Evolutionary conservation across 108 stramenopile genomes (phyloP).

Genomic region (Nitzschia sp.): DNA sequence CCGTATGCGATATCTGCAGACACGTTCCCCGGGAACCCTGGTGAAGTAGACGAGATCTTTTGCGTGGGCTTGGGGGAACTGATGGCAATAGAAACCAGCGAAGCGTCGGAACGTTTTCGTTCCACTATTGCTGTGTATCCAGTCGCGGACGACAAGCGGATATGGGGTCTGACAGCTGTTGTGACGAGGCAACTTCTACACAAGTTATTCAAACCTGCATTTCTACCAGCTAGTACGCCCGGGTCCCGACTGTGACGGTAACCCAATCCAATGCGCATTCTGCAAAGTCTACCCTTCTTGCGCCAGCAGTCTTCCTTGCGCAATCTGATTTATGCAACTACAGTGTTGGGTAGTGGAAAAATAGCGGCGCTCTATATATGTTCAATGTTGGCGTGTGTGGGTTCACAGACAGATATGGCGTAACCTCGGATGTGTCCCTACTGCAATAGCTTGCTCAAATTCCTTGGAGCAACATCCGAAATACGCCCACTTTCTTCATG

Average conservation of each 20-base stretch:
- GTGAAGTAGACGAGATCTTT: constrained; percentile 79
- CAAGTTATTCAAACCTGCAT: constrained; percentile 64
- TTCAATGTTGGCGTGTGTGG: too few species aligned
- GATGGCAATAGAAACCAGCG: constrained; percentile 48
- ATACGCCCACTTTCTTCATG: too few species aligned
- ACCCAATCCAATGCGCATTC: constrained; percentile 10
- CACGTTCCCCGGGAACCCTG: constrained; percentile 63
- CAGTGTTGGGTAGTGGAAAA: too few species aligned
- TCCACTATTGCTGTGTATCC: constrained; percentile 55
- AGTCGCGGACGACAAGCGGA: constrained; percentile 46
- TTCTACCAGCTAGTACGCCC: too few species aligned
- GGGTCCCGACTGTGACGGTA: constrained; percentile 7
- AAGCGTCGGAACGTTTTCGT: constrained; percentile 33
- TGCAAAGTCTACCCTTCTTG: not conserved
- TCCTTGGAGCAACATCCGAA: too few species aligned
- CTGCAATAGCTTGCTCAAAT: too few species aligned
- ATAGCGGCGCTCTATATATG: too few species aligned
- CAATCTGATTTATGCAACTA: not conserved
- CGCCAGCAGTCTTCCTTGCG: not conserved
- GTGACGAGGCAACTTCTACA: constrained; percentile 67
- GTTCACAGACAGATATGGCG: too few species aligned
- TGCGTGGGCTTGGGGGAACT: constrained; percentile 53
- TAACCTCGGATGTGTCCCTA: too few species aligned
- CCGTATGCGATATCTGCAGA: constrained; percentile 46
- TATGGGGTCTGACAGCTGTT: constrained; percentile 86